Base-by-base conservation (phyloP, 2,329 filamentous ascomycete species). In the Diplodia seriata region DNA sequence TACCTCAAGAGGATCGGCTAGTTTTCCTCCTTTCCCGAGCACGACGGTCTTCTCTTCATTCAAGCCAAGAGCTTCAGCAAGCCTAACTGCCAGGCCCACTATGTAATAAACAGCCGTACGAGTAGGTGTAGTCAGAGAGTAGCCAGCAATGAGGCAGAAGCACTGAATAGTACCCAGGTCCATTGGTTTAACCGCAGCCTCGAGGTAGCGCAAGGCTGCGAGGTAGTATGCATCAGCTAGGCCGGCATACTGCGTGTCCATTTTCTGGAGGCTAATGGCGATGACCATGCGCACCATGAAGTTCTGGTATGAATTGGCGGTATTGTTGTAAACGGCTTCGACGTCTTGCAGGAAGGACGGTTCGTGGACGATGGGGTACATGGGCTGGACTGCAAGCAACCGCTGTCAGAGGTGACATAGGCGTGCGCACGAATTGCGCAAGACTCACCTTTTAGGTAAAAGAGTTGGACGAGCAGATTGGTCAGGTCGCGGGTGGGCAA, bases 141-240 rank as follows among this genome's bases (percentile, higher is more conserved):
- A 98, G 74, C 95, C 92, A 1, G 89, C 93, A 72, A 98, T 91
- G 18, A 99, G 81, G 3, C 91, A 86, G 66, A 97, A 89, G 73
- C 94, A 97, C 79, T 98, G 95, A 18, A 98, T 82, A 0, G 95
- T 96, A 74, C 90, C 92, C 36, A 97, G 80, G 76, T 98, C 92
- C 84, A 97, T 97, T n/a, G 90, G 89, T 65, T 90, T 89, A 66
- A 98, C 86, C 12, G 96, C 89, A 2, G 89, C 88, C 77, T 97
- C 92, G 70, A 98, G 89, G 73, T 90, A 90, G 70, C 90, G 89
- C 81, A 98, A 89, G 5, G 94, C 94, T 29, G 94, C 91, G 26
- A 97, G 85, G 75, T 97, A 98, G 80, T 97, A 98, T 76, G 93
- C 94, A 79, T 98, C 94, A 36, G 95, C 94, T 33, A 98, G 83